phyloP scores from a whole-genome alignment of 2,329 filamentous ascomycete species.

The Colletotrichum cuscutae region DNA sequence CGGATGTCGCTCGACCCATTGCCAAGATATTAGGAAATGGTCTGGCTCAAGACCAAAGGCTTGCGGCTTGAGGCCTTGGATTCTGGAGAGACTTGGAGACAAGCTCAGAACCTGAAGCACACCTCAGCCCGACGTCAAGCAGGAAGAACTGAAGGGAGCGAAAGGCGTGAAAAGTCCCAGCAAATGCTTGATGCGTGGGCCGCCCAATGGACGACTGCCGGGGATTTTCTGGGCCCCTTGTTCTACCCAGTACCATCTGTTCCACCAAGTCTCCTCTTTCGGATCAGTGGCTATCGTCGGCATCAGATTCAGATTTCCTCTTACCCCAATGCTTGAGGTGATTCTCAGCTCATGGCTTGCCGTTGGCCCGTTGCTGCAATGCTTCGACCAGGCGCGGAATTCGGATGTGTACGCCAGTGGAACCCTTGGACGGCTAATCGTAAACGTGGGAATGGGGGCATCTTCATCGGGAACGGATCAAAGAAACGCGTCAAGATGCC shows the following conservation, averaged over 20 bases:
- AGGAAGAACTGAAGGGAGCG: not conserved
- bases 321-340: constrained; percentile 34
- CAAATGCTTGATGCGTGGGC: constrained; percentile 3
- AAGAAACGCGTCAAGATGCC: not conserved
- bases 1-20: constrained; percentile 22
- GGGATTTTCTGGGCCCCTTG: constrained; percentile 11
- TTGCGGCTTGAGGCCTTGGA: not conserved
- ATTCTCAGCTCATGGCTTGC: not conserved
- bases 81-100: not conserved
- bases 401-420: constrained; percentile 5
- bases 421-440: not conserved
- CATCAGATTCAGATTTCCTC: constrained; percentile 4
- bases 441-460: constrained; percentile 6
- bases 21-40: constrained; percentile 5
- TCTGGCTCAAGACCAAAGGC: not conserved
- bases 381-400: not conserved
- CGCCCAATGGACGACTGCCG: not conserved
- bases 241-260: not conserved
- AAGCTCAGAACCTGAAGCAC: not conserved
- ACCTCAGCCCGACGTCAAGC: not conserved
- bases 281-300: constrained; percentile 26
- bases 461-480: not conserved
- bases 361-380: not conserved
- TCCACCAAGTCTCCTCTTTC: not conserved
- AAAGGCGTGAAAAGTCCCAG: not conserved